phyloP scores from a whole-genome alignment of 1,284 basidiomycete genomes.

The Singerocomus rubriflavus region DNA sequence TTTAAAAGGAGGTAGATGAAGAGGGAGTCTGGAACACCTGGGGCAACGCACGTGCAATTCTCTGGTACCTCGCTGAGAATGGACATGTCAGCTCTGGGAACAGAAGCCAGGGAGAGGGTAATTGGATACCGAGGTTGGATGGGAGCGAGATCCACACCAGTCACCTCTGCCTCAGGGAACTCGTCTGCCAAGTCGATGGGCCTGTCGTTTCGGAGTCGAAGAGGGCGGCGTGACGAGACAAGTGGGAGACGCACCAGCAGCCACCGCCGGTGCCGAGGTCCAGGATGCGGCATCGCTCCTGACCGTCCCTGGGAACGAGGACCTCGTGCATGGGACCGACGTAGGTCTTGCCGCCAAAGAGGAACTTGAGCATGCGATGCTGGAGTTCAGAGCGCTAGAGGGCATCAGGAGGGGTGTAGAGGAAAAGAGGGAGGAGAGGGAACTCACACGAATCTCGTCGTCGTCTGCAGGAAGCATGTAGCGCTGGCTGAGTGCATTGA shows the following conservation, averaged over 20 bases:
- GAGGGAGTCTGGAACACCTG: conserved; percentile 4
- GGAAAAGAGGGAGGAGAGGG: background rate
- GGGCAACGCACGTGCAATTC: conserved; percentile 58
- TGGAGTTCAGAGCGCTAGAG: conserved; percentile 56
- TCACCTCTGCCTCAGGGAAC: conserved; percentile 61
- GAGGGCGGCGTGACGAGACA: background rate
- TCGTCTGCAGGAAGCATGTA: conserved; percentile 62
- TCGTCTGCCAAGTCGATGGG: conserved; percentile 67
- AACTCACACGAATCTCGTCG: conserved; percentile 55
- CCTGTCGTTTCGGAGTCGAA: conserved; percentile 35
- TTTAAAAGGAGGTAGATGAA: conserved; percentile 26
- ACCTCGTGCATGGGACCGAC: conserved; percentile 58
- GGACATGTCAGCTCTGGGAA: conserved; percentile 15
- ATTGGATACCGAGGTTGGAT: conserved; percentile 58
- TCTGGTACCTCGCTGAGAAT: conserved; percentile 53
- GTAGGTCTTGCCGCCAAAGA: conserved; percentile 60
- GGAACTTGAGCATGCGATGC: conserved; percentile 61
- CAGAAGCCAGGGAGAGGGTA: conserved; percentile 5
- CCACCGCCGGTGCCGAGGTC: conserved; percentile 68
- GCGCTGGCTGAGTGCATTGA: conserved; percentile 47
- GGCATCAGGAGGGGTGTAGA: conserved; percentile 1
- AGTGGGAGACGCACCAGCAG: conserved; percentile 42
- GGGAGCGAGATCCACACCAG: conserved; percentile 67
- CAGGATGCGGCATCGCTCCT: conserved; percentile 44
- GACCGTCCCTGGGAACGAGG: conserved; percentile 34